phyloP scores from a whole-genome alignment of 2,329 filamentous ascomycete species.

The Cercospora sp. region DNA sequence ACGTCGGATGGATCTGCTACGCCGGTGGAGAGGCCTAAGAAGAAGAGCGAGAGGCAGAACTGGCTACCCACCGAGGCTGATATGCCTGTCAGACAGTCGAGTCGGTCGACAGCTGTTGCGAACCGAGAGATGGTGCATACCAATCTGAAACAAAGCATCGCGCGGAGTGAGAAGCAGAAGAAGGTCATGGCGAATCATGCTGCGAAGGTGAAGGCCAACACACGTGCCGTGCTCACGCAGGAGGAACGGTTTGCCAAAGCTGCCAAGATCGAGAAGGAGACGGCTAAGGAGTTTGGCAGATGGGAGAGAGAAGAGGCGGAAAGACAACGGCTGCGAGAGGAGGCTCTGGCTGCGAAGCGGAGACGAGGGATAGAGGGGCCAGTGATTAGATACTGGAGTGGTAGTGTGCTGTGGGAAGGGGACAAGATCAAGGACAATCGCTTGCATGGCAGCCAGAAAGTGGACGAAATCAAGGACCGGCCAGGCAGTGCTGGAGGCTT shows the following conservation, averaged over 20 bases:
- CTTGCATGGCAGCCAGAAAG: slow-evolving; percentile 38
- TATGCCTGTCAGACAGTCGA: slow-evolving; percentile 62
- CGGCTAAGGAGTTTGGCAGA: slow-evolving; percentile 77
- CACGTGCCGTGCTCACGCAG: slow-evolving; percentile 82
- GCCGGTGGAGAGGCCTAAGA: slow-evolving; percentile 48
- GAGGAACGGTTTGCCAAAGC: slow-evolving; percentile 61
- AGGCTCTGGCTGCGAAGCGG: slow-evolving; percentile 82
- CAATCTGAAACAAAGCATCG: slow-evolving; percentile 70
- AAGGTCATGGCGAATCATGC: slow-evolving; percentile 63
- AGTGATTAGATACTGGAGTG: slow-evolving; percentile 90
- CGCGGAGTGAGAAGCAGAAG: slow-evolving; percentile 64
- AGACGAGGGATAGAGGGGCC: slow-evolving; percentile 84
- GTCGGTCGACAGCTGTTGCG: slow-evolving; percentile 62
- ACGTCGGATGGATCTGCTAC: slow-evolving; percentile 29
- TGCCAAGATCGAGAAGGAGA: slow-evolving; percentile 72
- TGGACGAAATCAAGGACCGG: slow-evolving; percentile 29
- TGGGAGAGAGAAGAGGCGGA: slow-evolving; percentile 94
- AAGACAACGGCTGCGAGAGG: slow-evolving; percentile 78
- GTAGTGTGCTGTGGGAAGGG: slow-evolving; percentile 78
- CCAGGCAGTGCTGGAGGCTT: slow-evolving; percentile 51
- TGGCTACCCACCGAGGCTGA: slow-evolving; percentile 67
- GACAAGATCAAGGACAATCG: slow-evolving; percentile 65
- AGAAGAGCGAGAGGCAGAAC: slow-evolving; percentile 70
- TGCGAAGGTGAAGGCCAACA: slow-evolving; percentile 64
- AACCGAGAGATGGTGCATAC: slow-evolving; percentile 61